Evolutionary conservation across 148 eudicot genomes (phyloP).

Genomic region (Euryodendron excelsum): DNA sequence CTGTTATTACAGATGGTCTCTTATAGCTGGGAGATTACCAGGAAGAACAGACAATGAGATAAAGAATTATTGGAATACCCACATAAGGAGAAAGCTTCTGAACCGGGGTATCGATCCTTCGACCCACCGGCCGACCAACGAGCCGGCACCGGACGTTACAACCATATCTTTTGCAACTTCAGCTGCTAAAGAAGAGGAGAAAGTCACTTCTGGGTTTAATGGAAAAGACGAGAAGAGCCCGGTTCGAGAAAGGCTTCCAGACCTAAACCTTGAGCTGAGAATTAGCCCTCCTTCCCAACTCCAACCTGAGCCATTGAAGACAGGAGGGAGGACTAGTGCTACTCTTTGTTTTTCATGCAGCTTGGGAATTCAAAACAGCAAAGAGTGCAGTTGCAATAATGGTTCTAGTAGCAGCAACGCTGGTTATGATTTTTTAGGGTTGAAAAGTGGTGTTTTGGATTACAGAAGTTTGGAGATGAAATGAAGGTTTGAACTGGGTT

Average conservation of each 20-base stretch:
- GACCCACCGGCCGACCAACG: constrained; percentile 65
- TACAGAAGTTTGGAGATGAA: constrained; percentile 84
- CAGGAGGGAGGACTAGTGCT: constrained; percentile 27
- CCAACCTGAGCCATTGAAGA: constrained; percentile 19
- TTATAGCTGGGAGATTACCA: constrained; percentile 86
- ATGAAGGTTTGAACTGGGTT: constrained; percentile 20
- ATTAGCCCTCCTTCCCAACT: constrained; percentile 74
- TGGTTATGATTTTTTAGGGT: constrained; percentile 74
- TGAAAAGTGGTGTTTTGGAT: constrained; percentile 63
- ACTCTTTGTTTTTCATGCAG: constrained; percentile 61
- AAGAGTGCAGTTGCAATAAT: constrained; percentile 57
- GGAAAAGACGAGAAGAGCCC: constrained; percentile 20
- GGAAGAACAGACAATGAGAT: constrained; percentile 94
- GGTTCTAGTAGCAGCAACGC: constrained; percentile 31
- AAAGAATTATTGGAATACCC: constrained; percentile 95
- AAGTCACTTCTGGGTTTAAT: constrained; percentile 2
- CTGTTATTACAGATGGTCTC: constrained; percentile 73
- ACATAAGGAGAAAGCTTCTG: constrained; percentile 78
- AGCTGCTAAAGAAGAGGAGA: constrained; percentile 18
- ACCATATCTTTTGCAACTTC: constrained; percentile 54
- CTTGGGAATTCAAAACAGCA: constrained; percentile 53
- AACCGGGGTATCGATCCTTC: constrained; percentile 86
- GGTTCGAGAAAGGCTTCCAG: constrained; percentile 54
- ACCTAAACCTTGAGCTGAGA: constrained; percentile 77
- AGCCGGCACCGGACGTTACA: constrained; percentile 12